phyloP scores from a whole-genome alignment of 129 eudicot species.

The Scalesia atractyloides region DNA sequence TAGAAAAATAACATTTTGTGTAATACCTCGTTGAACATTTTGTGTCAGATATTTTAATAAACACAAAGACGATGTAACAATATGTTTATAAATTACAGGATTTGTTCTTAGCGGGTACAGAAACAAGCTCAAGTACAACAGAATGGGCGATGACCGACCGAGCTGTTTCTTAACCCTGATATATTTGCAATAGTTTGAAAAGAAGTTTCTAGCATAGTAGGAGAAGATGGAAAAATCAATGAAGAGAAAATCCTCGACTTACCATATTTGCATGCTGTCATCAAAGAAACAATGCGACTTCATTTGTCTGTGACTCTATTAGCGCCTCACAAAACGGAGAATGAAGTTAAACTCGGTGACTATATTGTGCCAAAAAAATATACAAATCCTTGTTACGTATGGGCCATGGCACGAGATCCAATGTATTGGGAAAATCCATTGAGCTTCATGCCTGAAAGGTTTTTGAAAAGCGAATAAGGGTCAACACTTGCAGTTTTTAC shows the following conservation, averaged over 20 bases:
- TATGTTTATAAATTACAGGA: neutral
- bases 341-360: neutral
- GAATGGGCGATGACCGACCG: neutral
- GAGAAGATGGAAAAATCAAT: neutral
- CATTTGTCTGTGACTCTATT: neutral
- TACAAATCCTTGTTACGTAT: neutral
- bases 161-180: neutral
- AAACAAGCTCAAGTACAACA: neutral
- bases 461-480: neutral
- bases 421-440: conserved; percentile 2
- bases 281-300: neutral
- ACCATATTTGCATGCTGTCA: neutral
- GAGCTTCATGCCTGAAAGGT: conserved; percentile 1
- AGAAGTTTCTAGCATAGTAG: too few species aligned
- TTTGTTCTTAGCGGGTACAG: neutral
- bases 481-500: neutral
- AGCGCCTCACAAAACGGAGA: neutral
- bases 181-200: neutral
- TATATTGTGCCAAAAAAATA: neutral
- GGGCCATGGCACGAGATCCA: neutral
- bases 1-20: too few species aligned
- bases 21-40: too few species aligned
- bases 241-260: neutral
- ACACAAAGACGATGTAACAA: too few species aligned
- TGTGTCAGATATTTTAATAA: too few species aligned